phyloP scores from a whole-genome alignment of 495 filamentous ascomycete genomes.

The Penicillium steckii region DNA sequence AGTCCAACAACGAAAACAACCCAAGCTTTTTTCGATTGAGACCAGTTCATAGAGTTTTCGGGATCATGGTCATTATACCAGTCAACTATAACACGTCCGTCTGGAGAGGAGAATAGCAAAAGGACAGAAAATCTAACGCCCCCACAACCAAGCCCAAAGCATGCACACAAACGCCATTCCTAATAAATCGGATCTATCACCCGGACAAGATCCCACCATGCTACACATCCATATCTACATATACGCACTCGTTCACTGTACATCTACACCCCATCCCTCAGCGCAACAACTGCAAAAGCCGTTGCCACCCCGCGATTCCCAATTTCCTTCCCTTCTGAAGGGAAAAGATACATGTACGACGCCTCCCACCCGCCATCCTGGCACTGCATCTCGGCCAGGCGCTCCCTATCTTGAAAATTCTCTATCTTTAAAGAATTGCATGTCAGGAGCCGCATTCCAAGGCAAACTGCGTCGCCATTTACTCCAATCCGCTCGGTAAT shows the following conservation, averaged over 20 bases:
- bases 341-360: conserved; percentile 6
- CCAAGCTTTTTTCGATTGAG: not conserved
- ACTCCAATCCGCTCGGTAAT: conserved; percentile 12
- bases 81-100: no score
- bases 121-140: not conserved
- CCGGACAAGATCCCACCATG: not conserved
- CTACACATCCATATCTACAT: not conserved
- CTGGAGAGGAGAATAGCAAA: not conserved
- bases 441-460: conserved; percentile 16
- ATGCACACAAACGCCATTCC: not conserved
- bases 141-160: not conserved
- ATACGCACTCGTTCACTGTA: no score
- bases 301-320: conserved; percentile 15
- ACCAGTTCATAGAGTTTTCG: not conserved
- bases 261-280: not conserved
- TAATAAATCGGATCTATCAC: not conserved
- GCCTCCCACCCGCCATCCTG: conserved; percentile 38
- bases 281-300: conserved; percentile 8
- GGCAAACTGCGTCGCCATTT: conserved; percentile 8
- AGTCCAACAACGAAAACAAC: not conserved
- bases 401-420: conserved; percentile 63
- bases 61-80: not conserved
- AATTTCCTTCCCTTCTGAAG: not conserved
- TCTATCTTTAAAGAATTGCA: conserved; percentile 10
- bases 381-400: conserved; percentile 69